Conservation (phyloP, 495 filamentous ascomycete species). For the Penicillium malachiteum region DNA sequence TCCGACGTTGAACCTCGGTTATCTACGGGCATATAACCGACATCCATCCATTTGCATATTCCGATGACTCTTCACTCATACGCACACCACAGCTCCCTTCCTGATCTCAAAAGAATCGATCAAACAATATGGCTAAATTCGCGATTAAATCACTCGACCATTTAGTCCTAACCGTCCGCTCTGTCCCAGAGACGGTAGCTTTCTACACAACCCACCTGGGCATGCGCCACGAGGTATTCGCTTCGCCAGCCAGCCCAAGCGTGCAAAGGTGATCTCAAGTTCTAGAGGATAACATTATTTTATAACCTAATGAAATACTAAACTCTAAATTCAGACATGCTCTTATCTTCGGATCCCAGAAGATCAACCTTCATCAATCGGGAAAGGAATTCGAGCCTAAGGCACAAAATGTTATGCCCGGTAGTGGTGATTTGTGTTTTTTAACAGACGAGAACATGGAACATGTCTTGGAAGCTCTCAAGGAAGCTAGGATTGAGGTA, state of each 20-base stretch:
- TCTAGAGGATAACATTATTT: neutral
- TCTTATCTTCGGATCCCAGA: constrained; percentile 50
- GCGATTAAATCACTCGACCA: constrained; percentile 50
- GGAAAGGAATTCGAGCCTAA: constrained; percentile 57
- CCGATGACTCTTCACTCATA: too few relatives aligned
- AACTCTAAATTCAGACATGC: constrained; percentile 35
- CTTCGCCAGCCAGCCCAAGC: constrained; percentile 28
- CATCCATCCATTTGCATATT: too few relatives aligned
- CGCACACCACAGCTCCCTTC: too few relatives aligned
- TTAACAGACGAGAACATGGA: constrained; percentile 46
- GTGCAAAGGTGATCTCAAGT: constrained; percentile 24
- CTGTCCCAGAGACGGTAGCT: constrained; percentile 41
- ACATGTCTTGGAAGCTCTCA: constrained; percentile 31
- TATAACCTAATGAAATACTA: neutral
- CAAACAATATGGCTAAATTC: constrained; percentile 21
- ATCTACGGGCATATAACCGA: too few relatives aligned
- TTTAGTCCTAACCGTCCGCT: constrained; percentile 51
- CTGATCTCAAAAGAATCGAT: too few relatives aligned
- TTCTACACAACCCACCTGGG: constrained; percentile 52
- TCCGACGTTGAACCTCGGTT: too few relatives aligned
- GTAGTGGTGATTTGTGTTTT: constrained; percentile 56
- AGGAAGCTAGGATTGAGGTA: constrained; percentile 40
- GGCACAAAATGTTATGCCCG: constrained; percentile 44
- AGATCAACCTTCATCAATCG: constrained; percentile 54
- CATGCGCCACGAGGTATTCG: constrained; percentile 50